Conservation (phyloP, 352 stramenopile genomes). For the Saprolegnia parasitica region DNA sequence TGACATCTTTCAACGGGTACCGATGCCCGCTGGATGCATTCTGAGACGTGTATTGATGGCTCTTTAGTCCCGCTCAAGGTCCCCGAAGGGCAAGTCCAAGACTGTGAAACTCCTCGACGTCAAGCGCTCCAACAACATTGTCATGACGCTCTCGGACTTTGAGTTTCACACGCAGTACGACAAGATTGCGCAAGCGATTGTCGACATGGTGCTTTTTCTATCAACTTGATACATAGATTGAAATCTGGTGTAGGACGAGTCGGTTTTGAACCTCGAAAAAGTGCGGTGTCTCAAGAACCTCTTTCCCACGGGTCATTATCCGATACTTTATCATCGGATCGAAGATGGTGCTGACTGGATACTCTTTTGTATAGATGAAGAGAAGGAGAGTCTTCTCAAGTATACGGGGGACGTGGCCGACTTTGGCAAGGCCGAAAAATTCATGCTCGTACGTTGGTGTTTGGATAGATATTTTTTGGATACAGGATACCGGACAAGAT, state of each 20-base stretch:
- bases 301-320: constrained; percentile 59
- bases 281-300: constrained; percentile 68
- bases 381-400: constrained; percentile 41
- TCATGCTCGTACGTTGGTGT: constrained; percentile 32
- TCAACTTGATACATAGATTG: not conserved
- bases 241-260: constrained; percentile 37
- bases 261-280: constrained; percentile 49
- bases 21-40: not conserved
- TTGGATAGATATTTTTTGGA: not conserved
- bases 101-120: constrained; percentile 71
- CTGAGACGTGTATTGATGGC: not conserved
- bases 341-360: not conserved
- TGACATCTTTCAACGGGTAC: constrained; percentile 60
- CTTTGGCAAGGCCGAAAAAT: constrained; percentile 67
- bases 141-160: constrained; percentile 67
- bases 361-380: constrained; percentile 35
- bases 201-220: constrained; percentile 36
- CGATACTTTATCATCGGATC: too few species aligned
- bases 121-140: constrained; percentile 76
- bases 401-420: constrained; percentile 43
- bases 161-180: constrained; percentile 69
- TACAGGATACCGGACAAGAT: not conserved
- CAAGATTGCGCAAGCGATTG: constrained; percentile 54
- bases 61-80: constrained; percentile 52
- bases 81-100: constrained; percentile 63